Conservation (phyloP, 139 green algal species). For the Yamagishiella unicocca region DNA sequence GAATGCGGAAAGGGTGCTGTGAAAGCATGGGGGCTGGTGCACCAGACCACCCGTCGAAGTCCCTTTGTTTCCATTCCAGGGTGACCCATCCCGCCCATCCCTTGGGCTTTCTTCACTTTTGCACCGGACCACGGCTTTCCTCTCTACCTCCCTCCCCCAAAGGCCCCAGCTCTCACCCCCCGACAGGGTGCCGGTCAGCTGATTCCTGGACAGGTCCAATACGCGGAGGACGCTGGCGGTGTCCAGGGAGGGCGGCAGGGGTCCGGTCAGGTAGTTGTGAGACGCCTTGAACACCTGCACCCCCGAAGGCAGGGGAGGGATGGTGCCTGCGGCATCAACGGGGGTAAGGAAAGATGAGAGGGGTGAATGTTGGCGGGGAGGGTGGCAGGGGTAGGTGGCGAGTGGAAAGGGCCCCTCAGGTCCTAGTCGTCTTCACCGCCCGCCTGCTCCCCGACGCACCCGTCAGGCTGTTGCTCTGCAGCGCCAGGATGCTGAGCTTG, state of each 20-base stretch:
- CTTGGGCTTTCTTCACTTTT: not conserved
- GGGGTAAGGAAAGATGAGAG: not conserved
- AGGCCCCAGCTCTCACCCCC: not conserved
- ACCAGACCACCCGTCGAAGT: too few species aligned
- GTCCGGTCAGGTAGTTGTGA: conserved; percentile 18
- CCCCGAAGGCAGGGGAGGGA: not conserved
- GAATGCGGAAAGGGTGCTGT: too few species aligned
- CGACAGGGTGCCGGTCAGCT: conserved; percentile 5
- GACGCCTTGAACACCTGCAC: conserved; percentile 43
- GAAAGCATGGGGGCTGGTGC: too few species aligned
- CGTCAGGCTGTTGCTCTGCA: conserved; percentile 54
- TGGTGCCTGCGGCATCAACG: not conserved
- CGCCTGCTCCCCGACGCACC: conserved; percentile 14
- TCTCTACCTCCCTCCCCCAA: not conserved
- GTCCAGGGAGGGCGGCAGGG: conserved; percentile 58
- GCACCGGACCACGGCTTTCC: not conserved
- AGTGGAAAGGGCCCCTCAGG: not conserved
- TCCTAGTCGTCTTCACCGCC: not conserved
- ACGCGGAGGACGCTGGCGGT: conserved; percentile 45
- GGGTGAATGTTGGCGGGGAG: not conserved
- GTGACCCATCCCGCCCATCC: not conserved
- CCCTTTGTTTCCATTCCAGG: too few species aligned
- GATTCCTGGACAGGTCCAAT: conserved; percentile 50
- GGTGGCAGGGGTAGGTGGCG: not conserved
- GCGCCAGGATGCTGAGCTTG: conserved; percentile 40